Base-by-base conservation (phyloP, 257 asterid species). In the Solanum peruvianum region DNA sequence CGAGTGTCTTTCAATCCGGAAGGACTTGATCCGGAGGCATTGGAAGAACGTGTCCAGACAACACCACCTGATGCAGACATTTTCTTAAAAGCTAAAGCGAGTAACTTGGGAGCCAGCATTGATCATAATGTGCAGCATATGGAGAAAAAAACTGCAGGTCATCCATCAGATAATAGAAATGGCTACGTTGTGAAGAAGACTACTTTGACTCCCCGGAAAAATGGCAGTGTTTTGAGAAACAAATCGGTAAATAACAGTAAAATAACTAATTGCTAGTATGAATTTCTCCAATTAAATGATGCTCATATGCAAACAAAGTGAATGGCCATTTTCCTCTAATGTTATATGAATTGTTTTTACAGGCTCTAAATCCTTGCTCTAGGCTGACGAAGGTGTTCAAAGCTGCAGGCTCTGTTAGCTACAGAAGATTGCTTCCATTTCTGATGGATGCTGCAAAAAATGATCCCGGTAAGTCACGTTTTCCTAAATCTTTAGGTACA, bases 361-460 rank as follows among this genome's bases (percentile, higher is more conserved):
- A 96, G 99, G 92, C 91, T 87, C 93, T 93, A 76, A 92, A 90
- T 89, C 96, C 95, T 45, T 92, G 95, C 87, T 93, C 97, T 52
- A 94, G 89, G 47, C 80, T 86, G 86, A 70, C 21, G 13, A 94
- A 92, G 90, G 91, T 94, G 87, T 92, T 91, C 86, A 92, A 91
- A 87, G 85, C 94, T 85, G 88, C 92, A 84, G 87, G 91, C 88
- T 94, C 97, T 37, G 89, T 92, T 88, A 92, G 98, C 91, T 95
- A 93, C 91, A 92, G 94, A 91, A 92, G 96, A 89, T 76, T 95
- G 88, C 96, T 95, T 80, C 99, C 99, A 7, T 93, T 88, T 90
- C 95, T 96, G 91, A 91, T 91, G 91, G 94, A 92, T 85, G 92
- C 91, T 86, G 93, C 94, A 25, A 91, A 91, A 47, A 45, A 86